Percentiles rank a stretch among this genome's conserved stretches.
Evolutionary conservation across 257 asterid species (phyloP).

Genomic region (Avicennia marina): DNA sequence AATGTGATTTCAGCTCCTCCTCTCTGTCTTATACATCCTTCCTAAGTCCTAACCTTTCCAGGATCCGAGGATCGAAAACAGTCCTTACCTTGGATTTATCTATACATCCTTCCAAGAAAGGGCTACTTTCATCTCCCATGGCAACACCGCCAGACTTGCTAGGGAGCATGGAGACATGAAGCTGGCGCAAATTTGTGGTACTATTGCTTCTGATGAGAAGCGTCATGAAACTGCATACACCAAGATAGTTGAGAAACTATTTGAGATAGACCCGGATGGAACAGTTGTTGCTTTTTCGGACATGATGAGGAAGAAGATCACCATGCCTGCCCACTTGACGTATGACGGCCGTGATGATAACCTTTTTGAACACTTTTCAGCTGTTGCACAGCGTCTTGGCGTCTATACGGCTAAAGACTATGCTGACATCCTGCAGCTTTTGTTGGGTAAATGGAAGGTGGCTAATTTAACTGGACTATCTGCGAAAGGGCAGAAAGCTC

Average conservation of each 20-base stretch:
- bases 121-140: slow-evolving; percentile 19
- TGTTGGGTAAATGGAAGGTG: slow-evolving; percentile 21
- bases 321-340: slow-evolving; percentile 22
- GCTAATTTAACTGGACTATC: slow-evolving; percentile 9
- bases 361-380: slow-evolving; percentile 16
- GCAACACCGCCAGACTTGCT: slow-evolving; percentile 20
- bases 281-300: slow-evolving; percentile 14
- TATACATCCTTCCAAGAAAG: slow-evolving; percentile 22
- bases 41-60: not conserved
- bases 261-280: slow-evolving; percentile 19
- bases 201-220: slow-evolving; percentile 19
- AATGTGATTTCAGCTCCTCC: too few relatives aligned
- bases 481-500: slow-evolving; percentile 17
- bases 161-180: slow-evolving; percentile 16
- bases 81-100: slow-evolving; percentile 16
- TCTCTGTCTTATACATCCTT: too few relatives aligned
- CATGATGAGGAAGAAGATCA: slow-evolving; percentile 21
- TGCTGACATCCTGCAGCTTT: slow-evolving; percentile 12
- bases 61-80: slow-evolving; percentile 13
- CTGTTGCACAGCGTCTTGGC: slow-evolving; percentile 16
- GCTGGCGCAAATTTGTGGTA: slow-evolving; percentile 16
- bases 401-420: slow-evolving; percentile 19
- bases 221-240: slow-evolving; percentile 21
- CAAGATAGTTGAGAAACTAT: slow-evolving; percentile 17
- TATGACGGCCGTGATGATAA: slow-evolving; percentile 14